Evolutionary conservation across 2,329 filamentous ascomycete species (phyloP).

Genomic region (Trichoderma semiorbis): DNA sequence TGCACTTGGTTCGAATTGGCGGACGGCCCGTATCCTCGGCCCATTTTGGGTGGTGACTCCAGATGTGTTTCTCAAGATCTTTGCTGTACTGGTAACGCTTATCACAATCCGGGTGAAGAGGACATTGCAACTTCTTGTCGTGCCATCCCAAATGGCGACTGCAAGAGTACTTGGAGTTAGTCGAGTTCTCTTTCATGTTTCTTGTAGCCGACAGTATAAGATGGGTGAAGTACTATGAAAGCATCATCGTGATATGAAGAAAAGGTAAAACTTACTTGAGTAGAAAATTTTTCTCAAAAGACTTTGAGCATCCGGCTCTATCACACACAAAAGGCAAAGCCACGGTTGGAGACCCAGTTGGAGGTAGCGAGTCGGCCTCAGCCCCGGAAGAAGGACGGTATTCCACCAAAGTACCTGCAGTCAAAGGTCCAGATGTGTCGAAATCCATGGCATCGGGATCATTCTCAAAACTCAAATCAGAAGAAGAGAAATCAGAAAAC

Average conservation of each 20-base stretch:
- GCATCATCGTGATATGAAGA: not conserved
- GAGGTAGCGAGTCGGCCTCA: not conserved
- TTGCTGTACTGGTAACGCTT: not conserved
- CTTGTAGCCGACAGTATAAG: not conserved
- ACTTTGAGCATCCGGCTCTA: not conserved
- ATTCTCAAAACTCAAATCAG: not conserved
- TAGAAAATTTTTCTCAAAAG: not conserved
- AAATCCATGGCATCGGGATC: not conserved
- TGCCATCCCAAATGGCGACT: conserved; percentile 8
- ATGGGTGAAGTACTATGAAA: not conserved
- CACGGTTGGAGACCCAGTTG: not conserved
- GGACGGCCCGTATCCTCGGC: not conserved
- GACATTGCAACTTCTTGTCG: not conserved
- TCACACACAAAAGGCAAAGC: not conserved
- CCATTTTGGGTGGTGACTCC: conserved; percentile 1
- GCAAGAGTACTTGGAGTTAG: not conserved
- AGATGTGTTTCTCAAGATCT: conserved; percentile 5
- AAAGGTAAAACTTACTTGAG: conserved; percentile 2
- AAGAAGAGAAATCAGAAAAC: not conserved
- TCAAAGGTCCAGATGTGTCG: not conserved
- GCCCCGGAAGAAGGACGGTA: not conserved
- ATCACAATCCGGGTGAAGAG: not conserved
- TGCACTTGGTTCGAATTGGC: not conserved
- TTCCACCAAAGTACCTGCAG: not conserved
- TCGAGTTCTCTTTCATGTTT: not conserved